Base-by-base conservation (phyloP, 2,329 filamentous ascomycete species). In the Fusarium equiseti region DNA sequence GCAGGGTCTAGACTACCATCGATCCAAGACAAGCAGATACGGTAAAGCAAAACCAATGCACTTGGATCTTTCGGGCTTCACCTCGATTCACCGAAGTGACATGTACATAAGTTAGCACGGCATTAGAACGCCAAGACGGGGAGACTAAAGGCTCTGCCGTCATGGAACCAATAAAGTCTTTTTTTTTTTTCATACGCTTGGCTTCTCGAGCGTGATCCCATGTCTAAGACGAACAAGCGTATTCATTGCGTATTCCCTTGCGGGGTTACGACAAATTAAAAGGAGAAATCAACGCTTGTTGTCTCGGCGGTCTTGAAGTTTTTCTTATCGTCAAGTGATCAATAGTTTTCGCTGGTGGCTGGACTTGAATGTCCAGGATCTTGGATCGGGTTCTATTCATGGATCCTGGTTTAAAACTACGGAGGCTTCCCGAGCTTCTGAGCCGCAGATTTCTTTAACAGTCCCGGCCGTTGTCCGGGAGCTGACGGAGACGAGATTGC, bases 371-470 rank as follows among this genome's bases (percentile, higher is more conserved):
- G 54, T 59, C 50, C 50, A 53, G 54, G 54, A 50, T 59, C 40
- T 59, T 58, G 51, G 50, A 26, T 62, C 22, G 49, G 22, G 12
- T 20, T 42, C 35, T 52, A 52, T 52, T 52, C 49, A 51, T 51
- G 49, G 49, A 26, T 51, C 18, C 50, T n/a, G 24, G 50, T 24
- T 27, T 15, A 53, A 53, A 13, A 6, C 35, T 46, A 66, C 69
- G 69, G 69, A 72, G 57, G 61, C 70, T 66, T 60, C 45, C 69
- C 69, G 69, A 70, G 51, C 22, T 63, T 54, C 38, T 63, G 42
- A 50, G 63, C 61, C 61, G 61, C 59, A 61, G 6, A 26, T 38
- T 50, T 29, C 15, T 48, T 26, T 32, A 27, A 26, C 35, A 49
- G 27, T 66, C 42, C 59, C 68, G 68, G 59, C 56, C 56, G 63